Conservation (phyloP, 768 basidiomycete species). For the Gloeopeniophorella convolvens region DNA sequence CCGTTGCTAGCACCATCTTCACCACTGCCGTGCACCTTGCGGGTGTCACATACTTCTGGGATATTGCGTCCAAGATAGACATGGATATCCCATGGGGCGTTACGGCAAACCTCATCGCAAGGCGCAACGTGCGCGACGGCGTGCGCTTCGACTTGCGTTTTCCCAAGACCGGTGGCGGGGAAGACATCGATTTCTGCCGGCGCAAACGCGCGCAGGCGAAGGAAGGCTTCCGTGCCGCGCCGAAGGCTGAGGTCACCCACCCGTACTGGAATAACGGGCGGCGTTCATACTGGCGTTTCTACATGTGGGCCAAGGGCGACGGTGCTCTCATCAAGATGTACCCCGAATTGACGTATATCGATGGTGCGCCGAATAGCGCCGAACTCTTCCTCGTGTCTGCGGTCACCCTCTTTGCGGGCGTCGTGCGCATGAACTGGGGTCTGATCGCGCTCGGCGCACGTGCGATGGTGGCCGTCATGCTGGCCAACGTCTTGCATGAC, state of each 20-base stretch:
- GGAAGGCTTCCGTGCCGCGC: constrained; percentile 42
- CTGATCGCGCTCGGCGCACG: constrained; percentile 21
- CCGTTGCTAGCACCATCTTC: constrained; percentile 40
- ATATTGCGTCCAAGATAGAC: constrained; percentile 45
- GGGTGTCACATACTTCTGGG: constrained; percentile 57
- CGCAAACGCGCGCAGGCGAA: constrained; percentile 37
- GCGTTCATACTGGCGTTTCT: constrained; percentile 45
- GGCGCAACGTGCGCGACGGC: constrained; percentile 39
- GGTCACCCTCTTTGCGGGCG: constrained; percentile 14
- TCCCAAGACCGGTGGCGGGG: constrained; percentile 60
- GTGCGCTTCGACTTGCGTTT: constrained; percentile 42
- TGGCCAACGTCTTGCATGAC: constrained; percentile 43
- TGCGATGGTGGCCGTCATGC: constrained; percentile 25
- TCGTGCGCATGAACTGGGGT: constrained; percentile 16
- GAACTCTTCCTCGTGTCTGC: constrained; percentile 35
- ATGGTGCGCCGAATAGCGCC: constrained; percentile 43
- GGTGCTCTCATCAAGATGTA: constrained; percentile 43
- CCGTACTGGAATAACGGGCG: constrained; percentile 50
- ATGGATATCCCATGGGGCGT: constrained; percentile 56
- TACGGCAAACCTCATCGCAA: constrained; percentile 50
- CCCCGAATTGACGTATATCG: constrained; percentile 40
- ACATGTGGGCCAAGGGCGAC: constrained; percentile 55
- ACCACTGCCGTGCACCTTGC: constrained; percentile 49
- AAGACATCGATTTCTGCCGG: constrained; percentile 57
- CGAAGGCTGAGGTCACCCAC: constrained; percentile 44